Evolutionary conservation across 257 asterid species (phyloP), one percentile per base, ranked within the genome.

Genomic region (Pogostemon cablin): DNA sequence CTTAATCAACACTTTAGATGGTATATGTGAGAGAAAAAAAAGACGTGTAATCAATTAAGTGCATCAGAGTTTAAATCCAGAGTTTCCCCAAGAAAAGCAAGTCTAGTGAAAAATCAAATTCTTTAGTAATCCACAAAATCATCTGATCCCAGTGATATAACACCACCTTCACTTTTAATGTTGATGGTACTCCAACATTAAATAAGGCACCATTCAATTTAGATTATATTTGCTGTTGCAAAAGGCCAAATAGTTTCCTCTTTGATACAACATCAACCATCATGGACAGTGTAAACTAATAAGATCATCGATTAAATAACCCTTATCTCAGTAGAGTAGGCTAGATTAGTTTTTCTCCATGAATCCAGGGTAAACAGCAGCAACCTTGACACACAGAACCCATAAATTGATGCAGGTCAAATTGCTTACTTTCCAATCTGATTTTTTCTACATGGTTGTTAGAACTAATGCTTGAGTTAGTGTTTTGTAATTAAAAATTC

Each of bases 261-360:
- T 62, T 58, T 67, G 44, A 53, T 55, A 64, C 67, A 53, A 66
- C 43, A 64, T 5, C 70, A 48, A 35, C 67, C 63, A 54, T 62
- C 58, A 68, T 32, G 59, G 12, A 52, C 12, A 72, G 50, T 6
- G 42, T 12, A 60, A 11, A 9, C n/a, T 58, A 55, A 68, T 42
- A 15, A 8, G 11, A 25, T 38, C 68, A 67, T 57, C 61, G 62
- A 68, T 52, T 15, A 49, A 53, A 15, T 38, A 15, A 40, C 17
- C 48, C 37, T 40, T 12, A 10, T 54, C 53, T 39, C 43, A 34
- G 32, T 38, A 67, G 40, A 48, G 25, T 37, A 55, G 54, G 70
- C 12, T 42, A 68, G 68, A 39, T 62, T 61, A 9, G 3, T 59
- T 49, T 43, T 65, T 56, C 39, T 50, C 65, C 9, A 46, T 4